phyloP scores from a whole-genome alignment of 2,329 filamentous ascomycete genomes.

The Penicillium verrucosum region DNA sequence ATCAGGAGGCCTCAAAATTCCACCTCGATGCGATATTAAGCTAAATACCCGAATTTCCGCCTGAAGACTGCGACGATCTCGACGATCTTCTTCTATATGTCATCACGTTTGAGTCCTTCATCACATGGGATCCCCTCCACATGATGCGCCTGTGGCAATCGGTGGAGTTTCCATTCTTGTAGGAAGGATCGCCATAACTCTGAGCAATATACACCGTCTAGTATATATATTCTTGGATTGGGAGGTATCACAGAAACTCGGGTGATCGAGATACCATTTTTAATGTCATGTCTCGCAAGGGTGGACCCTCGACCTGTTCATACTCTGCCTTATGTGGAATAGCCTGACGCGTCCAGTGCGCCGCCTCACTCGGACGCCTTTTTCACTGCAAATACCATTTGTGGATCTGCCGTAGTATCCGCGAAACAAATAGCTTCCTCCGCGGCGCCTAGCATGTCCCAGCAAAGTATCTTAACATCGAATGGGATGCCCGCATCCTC shows the following conservation, averaged over 20 bases:
- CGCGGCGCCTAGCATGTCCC: constrained; percentile 45
- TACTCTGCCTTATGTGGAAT: constrained; percentile 1
- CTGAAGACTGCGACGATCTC: constrained; percentile 9
- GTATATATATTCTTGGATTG: not conserved
- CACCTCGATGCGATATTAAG: not conserved
- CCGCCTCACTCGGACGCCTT: constrained; percentile 12
- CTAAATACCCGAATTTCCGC: not conserved
- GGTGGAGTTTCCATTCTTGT: not conserved
- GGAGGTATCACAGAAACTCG: not conserved
- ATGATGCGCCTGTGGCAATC: constrained; percentile 11
- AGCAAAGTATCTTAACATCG: constrained; percentile 43
- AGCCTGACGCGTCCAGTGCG: constrained; percentile 3
- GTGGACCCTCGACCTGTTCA: not conserved
- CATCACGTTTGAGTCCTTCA: not conserved
- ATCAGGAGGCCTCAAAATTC: constrained; percentile 3
- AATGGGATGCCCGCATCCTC: constrained; percentile 20
- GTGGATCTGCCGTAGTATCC: constrained; percentile 43
- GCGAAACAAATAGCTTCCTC: constrained; percentile 48
- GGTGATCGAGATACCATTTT: not conserved
- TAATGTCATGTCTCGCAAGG: not conserved
- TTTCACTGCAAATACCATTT: constrained; percentile 38
- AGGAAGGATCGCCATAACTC: constrained; percentile 1
- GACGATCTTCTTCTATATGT: constrained; percentile 5
- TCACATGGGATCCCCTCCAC: constrained; percentile 16
- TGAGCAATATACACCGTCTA: constrained; percentile 3